Conservation (phyloP, 768 basidiomycete genomes). For the Kwoniella europaea region DNA sequence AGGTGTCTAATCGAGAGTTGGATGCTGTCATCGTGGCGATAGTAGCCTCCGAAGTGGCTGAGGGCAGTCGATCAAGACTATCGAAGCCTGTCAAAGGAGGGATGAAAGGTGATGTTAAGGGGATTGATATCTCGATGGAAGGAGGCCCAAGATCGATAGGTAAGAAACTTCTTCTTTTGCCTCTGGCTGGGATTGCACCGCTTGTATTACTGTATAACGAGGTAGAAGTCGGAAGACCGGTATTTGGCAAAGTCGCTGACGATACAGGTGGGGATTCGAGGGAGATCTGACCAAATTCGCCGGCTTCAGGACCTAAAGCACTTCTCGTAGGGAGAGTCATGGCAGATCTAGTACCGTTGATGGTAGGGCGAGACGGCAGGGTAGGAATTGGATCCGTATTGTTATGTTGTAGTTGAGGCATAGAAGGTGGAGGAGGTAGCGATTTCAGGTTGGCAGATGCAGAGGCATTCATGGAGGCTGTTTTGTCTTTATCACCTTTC, state of each 20-base stretch:
- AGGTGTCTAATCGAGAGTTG: constrained; percentile 9
- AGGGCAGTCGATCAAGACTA: constrained; percentile 11
- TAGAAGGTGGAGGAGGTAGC: constrained; percentile 30
- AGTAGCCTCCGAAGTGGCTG: constrained; percentile 23
- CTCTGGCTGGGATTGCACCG: constrained; percentile 58
- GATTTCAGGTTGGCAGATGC: constrained; percentile 41
- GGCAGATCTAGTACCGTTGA: constrained; percentile 32
- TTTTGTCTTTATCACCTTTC: constrained; percentile 58
- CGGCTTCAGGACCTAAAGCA: constrained; percentile 17
- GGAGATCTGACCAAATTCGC: constrained; percentile 41
- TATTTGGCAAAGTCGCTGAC: constrained; percentile 14
- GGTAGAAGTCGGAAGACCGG: constrained; percentile 25
- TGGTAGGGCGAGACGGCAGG: constrained; percentile 31
- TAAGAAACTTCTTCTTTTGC: constrained; percentile 85
- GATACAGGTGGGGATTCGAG: not conserved
- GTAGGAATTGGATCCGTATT: constrained; percentile 38
- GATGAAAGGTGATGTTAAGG: constrained; percentile 69
- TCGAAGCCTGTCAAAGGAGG: constrained; percentile 47
- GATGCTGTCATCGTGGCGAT: constrained; percentile 26
- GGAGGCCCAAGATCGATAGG: constrained; percentile 73
- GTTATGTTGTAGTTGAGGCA: constrained; percentile 30
- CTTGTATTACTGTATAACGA: constrained; percentile 15
- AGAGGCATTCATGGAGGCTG: constrained; percentile 30
- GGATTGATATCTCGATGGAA: constrained; percentile 67
- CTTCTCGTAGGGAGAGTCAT: constrained; percentile 44